Evolutionary conservation across 106 monocot genomes (phyloP), one percentile per base, ranked within the genome.

Genomic region (Alisma plantagoaquatica): DNA sequence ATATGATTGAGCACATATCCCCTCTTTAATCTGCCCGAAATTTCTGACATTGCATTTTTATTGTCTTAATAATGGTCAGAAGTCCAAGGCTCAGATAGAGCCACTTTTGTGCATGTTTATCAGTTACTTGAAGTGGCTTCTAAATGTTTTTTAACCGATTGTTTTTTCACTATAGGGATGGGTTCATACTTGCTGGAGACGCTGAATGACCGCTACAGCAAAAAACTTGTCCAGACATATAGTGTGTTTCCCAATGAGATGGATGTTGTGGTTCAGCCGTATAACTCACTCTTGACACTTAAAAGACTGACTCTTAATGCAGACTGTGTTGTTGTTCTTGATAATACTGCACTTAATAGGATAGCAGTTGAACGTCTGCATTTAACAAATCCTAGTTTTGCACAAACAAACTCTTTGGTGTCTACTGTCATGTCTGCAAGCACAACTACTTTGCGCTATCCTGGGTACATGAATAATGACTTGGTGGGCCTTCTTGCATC

Each of bases 381-480:
- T 61, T 72, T 98, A 29, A 16, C 65, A 7, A 98, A 98, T 76
- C 98, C 98, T 27, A 90, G 85, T 2, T 90, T 98, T 62, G 85
- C 78, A 32, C 75, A 98, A 62, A 98, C 98, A 67, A 98, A 98
- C 70, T 98, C 98, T 0, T 73, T 98, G 60, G 98, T 98, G 25
- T 98, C 98, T 10, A 98, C 98, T 27, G 98, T 98, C 27, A 98
- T 98, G 98, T 98, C 98, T 65, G 98, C 98, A 33, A 90, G 90
- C 69, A 98, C 98, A 59, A 98, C 98, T 7, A 98, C 98, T 33
- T 46, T 98, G 51, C 69, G 98, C 7, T 98, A 98, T 64, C 98
- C 98, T 9, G 98, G 98, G 57, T 98, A 98, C 45, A 98, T 98
- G 98, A 98, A 98, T 64, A 98, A 98, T 72, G 98, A 98, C 71